phyloP scores from a whole-genome alignment of 2,329 filamentous ascomycete genomes.

The Leptographium procerum region DNA sequence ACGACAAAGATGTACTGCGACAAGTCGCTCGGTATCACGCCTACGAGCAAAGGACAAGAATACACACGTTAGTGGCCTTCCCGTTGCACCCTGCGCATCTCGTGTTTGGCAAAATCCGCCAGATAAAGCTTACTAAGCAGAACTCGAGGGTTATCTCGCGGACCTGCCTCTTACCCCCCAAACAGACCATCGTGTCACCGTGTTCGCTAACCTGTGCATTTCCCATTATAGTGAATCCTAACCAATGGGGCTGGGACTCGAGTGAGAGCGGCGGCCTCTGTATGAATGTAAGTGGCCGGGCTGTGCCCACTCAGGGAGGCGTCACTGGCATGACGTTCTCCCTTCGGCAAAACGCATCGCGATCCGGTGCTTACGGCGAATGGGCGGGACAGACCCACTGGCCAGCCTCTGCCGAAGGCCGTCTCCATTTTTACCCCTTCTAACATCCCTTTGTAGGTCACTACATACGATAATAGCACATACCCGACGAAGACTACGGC shows the following conservation, averaged over 20 bases:
- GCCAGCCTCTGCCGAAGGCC: background rate
- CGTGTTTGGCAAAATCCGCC: background rate
- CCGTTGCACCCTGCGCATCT: background rate
- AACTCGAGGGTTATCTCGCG: too few species aligned
- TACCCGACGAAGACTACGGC: constrained; percentile 34
- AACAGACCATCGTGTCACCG: background rate
- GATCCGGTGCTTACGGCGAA: background rate
- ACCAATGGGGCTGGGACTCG: constrained; percentile 38
- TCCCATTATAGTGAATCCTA: constrained; percentile 36
- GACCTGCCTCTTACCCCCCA: background rate
- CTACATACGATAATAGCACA: constrained; percentile 36
- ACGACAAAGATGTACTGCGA: constrained; percentile 28
- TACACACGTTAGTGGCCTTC: constrained; percentile 32
- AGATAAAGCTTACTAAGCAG: background rate
- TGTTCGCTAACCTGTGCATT: background rate
- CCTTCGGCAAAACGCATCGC: background rate
- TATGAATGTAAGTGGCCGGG: constrained; percentile 35
- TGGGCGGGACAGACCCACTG: background rate
- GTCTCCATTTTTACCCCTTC: background rate
- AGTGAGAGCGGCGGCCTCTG: constrained; percentile 31
- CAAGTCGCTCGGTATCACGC: constrained; percentile 32
- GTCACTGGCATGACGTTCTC: background rate
- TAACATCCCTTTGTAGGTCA: constrained; percentile 24
- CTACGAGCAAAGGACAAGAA: constrained; percentile 28
- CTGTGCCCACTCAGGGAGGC: background rate